These are phyloP conservation scores for Fusarium tanahbumbuense DNA, from an alignment of 2,329 filamentous ascomycete genomes.

Conservation along the genomic window DNA sequence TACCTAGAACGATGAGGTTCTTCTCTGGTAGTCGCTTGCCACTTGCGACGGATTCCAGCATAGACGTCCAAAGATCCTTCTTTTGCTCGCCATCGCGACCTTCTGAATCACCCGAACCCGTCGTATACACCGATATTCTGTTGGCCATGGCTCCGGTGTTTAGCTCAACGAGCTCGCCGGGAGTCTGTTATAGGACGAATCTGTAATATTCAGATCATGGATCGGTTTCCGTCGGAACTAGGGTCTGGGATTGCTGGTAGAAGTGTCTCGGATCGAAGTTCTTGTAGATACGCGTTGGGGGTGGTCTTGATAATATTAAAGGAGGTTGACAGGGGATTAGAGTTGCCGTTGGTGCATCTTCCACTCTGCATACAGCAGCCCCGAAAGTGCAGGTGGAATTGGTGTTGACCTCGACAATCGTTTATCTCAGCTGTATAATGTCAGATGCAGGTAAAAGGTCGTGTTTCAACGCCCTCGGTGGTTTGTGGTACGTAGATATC, in stretches of 20 bases:
- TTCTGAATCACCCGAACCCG: conserved; percentile 66
- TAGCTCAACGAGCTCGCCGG: conserved; percentile 30
- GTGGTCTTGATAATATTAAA: conserved; percentile 38
- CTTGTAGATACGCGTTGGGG: conserved; percentile 34
- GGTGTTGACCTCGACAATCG: conserved; percentile 14
- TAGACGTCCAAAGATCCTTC: conserved; percentile 93
- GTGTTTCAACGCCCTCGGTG: conserved; percentile 12
- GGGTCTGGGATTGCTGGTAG: conserved; percentile 7
- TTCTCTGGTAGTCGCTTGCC: conserved; percentile 92
- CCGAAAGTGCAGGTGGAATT: neutral
- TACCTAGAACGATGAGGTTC: conserved; percentile 87
- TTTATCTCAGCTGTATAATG: conserved; percentile 10
- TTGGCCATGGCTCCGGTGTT: conserved; percentile 60
- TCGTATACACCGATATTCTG: conserved; percentile 69
- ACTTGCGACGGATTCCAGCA: conserved; percentile 90
- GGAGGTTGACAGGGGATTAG: conserved; percentile 35
- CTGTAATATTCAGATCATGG: conserved; percentile 31
- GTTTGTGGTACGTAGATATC: conserved; percentile 33
- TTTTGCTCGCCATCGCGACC: conserved; percentile 76
- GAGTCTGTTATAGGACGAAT: conserved; percentile 5
- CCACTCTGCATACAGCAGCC: conserved; percentile 24
- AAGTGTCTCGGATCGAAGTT: conserved; percentile 1
- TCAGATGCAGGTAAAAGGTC: conserved; percentile 8
- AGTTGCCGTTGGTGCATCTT: conserved; percentile 48
- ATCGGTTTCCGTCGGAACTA: neutral